Conservation (phyloP, 2,329 filamentous ascomycete species). For the Colletotrichum aenigma region DNA sequence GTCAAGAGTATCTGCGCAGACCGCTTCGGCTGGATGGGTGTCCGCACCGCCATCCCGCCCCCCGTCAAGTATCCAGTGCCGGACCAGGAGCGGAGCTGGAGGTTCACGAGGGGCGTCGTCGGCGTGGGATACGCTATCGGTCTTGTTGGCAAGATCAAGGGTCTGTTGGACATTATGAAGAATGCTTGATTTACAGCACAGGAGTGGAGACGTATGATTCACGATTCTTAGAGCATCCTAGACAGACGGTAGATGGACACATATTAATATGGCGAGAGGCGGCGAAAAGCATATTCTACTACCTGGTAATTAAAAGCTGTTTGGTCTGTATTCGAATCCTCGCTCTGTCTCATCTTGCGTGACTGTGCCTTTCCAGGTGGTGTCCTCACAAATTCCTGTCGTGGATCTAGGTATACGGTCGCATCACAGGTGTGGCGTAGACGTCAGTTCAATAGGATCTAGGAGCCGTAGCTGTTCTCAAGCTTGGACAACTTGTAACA, state of each 20-base stretch:
- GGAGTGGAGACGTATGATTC: background rate
- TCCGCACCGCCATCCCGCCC: constrained; percentile 79
- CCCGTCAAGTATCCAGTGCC: constrained; percentile 82
- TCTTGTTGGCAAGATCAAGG: constrained; percentile 40
- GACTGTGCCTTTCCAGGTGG: background rate
- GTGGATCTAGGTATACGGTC: background rate
- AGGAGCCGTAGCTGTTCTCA: background rate
- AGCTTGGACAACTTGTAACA: background rate
- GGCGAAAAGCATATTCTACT: background rate
- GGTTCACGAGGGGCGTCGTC: constrained; percentile 65
- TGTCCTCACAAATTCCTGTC: background rate
- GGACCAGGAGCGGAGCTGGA: constrained; percentile 67
- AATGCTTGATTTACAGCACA: constrained; percentile 36
- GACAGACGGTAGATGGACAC: background rate
- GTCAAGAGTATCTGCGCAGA: constrained; percentile 86
- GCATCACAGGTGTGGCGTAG: background rate
- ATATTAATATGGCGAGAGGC: background rate
- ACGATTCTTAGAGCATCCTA: background rate
- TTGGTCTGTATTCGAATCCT: background rate
- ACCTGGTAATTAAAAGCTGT: background rate
- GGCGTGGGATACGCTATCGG: constrained; percentile 62
- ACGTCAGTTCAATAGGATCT: background rate
- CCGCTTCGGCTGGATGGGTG: constrained; percentile 62
- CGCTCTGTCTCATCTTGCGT: background rate
- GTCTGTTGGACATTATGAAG: constrained; percentile 44